A percentile compares a stretch with the other conserved stretches of the same genome.
These are phyloP conservation scores for Trichosporon sp. DNA, from an alignment of 1,284 basidiomycete genomes.

Conservation along the genomic window DNA sequence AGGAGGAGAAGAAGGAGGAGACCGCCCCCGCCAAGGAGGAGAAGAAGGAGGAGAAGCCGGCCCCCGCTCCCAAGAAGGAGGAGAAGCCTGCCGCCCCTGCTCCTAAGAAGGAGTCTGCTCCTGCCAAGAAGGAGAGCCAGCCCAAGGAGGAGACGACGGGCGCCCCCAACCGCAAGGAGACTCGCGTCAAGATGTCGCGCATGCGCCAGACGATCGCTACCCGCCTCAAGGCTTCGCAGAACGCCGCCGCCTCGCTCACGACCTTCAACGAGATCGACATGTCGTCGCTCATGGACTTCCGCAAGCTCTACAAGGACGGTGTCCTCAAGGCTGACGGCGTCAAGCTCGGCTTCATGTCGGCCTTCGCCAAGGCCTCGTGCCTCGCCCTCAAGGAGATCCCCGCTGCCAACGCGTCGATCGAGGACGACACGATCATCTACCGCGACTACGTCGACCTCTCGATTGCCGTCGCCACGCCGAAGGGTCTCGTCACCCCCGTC, in stretches of 20 bases:
- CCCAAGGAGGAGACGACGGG: slow-evolving; percentile 47
- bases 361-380: slow-evolving; percentile 82
- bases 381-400: slow-evolving; percentile 90
- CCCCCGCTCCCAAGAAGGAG: slow-evolving; percentile 33
- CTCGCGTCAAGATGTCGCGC: slow-evolving; percentile 91
- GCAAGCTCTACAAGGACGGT: slow-evolving; percentile 90
- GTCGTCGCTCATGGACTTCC: slow-evolving; percentile 90
- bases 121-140: slow-evolving; percentile 50
- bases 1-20: slow-evolving; percentile 48
- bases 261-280: slow-evolving; percentile 99
- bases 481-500: slow-evolving; percentile 94
- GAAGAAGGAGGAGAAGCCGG: slow-evolving; percentile 38
- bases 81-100: slow-evolving; percentile 9
- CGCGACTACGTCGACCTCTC: slow-evolving; percentile 89
- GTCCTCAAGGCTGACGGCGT: slow-evolving; percentile 89
- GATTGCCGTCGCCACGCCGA: slow-evolving; percentile 94
- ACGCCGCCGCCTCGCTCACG: slow-evolving; percentile 91
- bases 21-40: slow-evolving; percentile 44
- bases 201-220: slow-evolving; percentile 97
- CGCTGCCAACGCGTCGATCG: slow-evolving; percentile 90
- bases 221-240: slow-evolving; percentile 96
- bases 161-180: slow-evolving; percentile 61
- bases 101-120: slow-evolving; percentile 48
- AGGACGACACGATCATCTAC: slow-evolving; percentile 89
- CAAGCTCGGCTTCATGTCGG: slow-evolving; percentile 98